Evolutionary conservation across 1,284 basidiomycete genomes (phyloP), one percentile per base, ranked within the genome.

Genomic region (Tilletia setariae): DNA sequence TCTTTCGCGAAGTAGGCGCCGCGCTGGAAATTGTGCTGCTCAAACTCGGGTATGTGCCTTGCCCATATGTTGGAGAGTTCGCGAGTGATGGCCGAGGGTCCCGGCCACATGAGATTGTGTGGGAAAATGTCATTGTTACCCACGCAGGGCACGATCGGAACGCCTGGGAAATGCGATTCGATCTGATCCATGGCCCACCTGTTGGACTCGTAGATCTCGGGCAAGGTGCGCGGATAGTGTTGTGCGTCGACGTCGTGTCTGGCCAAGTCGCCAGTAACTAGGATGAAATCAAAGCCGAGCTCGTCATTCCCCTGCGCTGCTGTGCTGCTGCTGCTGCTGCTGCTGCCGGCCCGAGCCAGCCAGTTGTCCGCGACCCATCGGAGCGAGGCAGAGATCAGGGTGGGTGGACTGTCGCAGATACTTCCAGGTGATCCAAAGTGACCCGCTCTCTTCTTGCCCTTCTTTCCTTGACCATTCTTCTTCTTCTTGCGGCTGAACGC

Each of bases 261-360:
- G 43, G 92, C 93, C 83, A 89, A 93, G 83, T 96, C 93, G 47
- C 93, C 93, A 6, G 93, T 95, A 92, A 91, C 91, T 90, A 83
- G 62, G 46, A 76, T 65, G 83, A 96, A 97, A 83, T 97, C 94
- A 59, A 97, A 87, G 76, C 92, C 89, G 70, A 88, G 35, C 1
- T 23, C 62, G 3, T n/a, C 32, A 16, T 40, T 28, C 13, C 11
- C 6, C 35, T 40, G 35, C 35, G 6, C 35, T 40, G 35, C 6
- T 40, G 11, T 40, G 35, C 11, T 11, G 35, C 6, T 40, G 35
- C 35, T 47, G 40, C 23, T 30, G 19, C 23, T 47, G 64, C 28
- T n/a, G 11, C 21, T 49, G 1, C 19, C 40, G 11, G 42, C 2
- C 2, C 16, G 2, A 8, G 49, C 85, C 62, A 88, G 86, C 91